phyloP scores from a whole-genome alignment of 106 monocot species.

The Acanthochlamys bracteata region DNA sequence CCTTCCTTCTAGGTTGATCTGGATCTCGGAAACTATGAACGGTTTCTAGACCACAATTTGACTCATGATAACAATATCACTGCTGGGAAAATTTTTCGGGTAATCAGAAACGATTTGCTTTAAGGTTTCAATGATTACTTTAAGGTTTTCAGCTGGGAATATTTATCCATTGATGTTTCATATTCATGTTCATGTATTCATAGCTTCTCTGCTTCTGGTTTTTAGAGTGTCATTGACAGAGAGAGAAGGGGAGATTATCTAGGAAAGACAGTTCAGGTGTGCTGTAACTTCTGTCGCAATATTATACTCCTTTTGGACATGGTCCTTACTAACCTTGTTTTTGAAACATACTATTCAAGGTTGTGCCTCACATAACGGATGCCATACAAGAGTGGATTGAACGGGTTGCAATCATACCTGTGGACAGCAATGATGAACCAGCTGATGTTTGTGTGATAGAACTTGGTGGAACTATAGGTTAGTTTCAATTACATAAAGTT shows the following conservation, averaged over 20 bases:
- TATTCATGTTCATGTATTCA: not conserved
- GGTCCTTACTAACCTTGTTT: not conserved
- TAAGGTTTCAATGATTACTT: not conserved
- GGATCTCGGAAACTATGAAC: conserved; percentile 53
- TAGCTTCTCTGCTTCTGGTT: not conserved
- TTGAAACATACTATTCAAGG: conserved; percentile 33
- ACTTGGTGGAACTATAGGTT: conserved; percentile 93
- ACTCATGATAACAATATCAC: conserved; percentile 54
- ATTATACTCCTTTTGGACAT: not conserved
- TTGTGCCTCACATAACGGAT: conserved; percentile 88
- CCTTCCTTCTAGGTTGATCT: conserved; percentile 33
- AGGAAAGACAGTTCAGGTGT: conserved; percentile 67
- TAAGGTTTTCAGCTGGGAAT: too few relatives aligned
- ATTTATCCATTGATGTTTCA: too few relatives aligned
- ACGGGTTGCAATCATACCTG: conserved; percentile 61
- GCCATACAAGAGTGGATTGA: conserved; percentile 96
- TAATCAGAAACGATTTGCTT: not conserved
- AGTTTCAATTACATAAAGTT: not conserved
- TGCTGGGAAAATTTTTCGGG: conserved; percentile 50
- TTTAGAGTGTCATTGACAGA: conserved; percentile 54
- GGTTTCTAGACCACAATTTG: conserved; percentile 40
- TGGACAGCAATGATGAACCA: conserved; percentile 81
- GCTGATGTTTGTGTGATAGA: conserved; percentile 94
- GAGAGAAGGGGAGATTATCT: conserved; percentile 72
- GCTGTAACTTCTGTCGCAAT: not conserved